Evolutionary conservation across 768 basidiomycete species (phyloP).

Genomic region (Leucogyrophana mollusca): DNA sequence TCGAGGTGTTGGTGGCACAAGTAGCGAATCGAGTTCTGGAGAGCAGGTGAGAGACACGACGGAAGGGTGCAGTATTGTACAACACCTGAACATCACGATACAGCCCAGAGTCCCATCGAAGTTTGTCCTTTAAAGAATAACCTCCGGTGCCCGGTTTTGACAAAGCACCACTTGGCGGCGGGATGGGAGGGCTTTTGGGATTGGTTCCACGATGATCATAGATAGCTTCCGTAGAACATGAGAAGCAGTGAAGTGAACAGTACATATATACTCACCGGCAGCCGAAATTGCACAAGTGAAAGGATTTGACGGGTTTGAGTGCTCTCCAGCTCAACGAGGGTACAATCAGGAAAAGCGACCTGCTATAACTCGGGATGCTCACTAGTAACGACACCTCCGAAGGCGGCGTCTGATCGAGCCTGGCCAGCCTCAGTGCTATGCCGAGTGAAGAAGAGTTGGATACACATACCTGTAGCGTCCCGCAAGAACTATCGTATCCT

Average conservation of each 20-base stretch:
- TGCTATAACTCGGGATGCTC: too few relatives aligned
- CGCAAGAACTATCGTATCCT: too few relatives aligned
- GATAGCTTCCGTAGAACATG: not conserved
- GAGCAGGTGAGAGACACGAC: not conserved
- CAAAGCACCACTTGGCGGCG: not conserved
- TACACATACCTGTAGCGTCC: not conserved
- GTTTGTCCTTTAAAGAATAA: not conserved
- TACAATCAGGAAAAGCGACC: too few relatives aligned
- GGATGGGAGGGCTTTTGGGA: not conserved
- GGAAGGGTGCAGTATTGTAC: not conserved
- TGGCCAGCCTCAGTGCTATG: not conserved
- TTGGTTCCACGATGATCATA: not conserved
- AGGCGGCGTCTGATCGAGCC: not conserved
- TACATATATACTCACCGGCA: not conserved
- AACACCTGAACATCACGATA: not conserved
- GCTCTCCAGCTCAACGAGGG: too few relatives aligned
- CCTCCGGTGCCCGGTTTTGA: not conserved
- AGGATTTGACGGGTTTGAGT: too few relatives aligned
- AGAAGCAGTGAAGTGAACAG: not conserved
- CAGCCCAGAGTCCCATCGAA: not conserved
- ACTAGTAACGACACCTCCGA: too few relatives aligned
- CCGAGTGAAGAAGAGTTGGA: not conserved
- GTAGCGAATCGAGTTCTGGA: not conserved
- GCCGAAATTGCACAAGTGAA: not conserved
- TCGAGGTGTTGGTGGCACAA: not conserved